Conservation (phyloP, 805 yeast genomes). For the Metschnikowia henanensis region DNA sequence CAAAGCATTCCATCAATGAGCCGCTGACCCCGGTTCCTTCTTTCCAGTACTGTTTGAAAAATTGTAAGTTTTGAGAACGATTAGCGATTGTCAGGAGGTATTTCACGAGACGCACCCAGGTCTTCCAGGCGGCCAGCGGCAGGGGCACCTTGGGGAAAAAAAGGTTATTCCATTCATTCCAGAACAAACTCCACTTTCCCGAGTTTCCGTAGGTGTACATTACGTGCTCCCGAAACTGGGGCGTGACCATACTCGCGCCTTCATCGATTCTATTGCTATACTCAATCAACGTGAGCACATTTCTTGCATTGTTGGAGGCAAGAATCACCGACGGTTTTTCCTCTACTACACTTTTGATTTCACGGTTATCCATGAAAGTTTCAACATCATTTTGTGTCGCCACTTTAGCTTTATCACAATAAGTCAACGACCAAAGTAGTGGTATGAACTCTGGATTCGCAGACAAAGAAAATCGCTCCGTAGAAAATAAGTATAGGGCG, state of each 20-base stretch:
- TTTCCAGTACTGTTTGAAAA: conserved; percentile 34
- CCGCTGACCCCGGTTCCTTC: conserved; percentile 22
- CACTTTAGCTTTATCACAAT: conserved; percentile 13
- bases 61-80: conserved; percentile 24
- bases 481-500: conserved; percentile 27
- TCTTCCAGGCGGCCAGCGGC: conserved; percentile 10
- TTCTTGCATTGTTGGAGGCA: conserved; percentile 32
- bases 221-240: conserved; percentile 32
- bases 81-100: conserved; percentile 32
- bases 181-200: conserved; percentile 37
- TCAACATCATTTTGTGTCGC: conserved; percentile 29
- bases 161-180: conserved; percentile 38
- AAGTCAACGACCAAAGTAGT: conserved; percentile 35
- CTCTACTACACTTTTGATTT: conserved; percentile 6
- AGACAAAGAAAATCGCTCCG: conserved; percentile 24
- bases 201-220: conserved; percentile 40
- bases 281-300: conserved; percentile 27
- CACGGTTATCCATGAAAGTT: conserved; percentile 17
- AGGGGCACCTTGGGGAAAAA: conserved; percentile 6
- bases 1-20: conserved; percentile 25
- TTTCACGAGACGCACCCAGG: conserved; percentile 36
- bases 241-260: conserved; percentile 9
- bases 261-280: conserved; percentile 16
- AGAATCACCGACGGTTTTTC: conserved; percentile 13
- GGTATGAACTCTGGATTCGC: conserved; percentile 31